Percentiles rank a stretch among this genome's conserved stretches.
phyloP scores from a whole-genome alignment of 2,329 filamentous ascomycete species.

The Cladophialophora chaetospira region DNA sequence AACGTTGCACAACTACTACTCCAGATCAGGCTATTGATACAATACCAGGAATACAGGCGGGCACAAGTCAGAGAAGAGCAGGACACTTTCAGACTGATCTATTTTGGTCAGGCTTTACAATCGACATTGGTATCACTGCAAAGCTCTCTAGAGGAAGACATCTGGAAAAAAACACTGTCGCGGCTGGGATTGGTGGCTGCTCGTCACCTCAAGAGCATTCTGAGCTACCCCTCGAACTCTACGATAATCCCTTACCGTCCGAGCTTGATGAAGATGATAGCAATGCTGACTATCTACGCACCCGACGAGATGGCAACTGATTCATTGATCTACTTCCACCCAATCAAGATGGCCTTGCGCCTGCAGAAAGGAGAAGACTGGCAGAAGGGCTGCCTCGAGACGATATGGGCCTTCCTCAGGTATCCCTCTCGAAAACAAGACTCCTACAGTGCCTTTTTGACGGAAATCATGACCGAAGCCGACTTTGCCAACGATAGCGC shows the following conservation, averaged over 20 bases:
- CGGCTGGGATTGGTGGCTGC: constrained; percentile 17
- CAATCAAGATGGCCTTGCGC: constrained; percentile 11
- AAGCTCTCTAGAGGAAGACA: neutral
- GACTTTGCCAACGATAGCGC: constrained; percentile 13
- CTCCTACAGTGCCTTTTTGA: constrained; percentile 22
- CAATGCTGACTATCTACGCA: constrained; percentile 45
- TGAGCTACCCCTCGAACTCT: neutral
- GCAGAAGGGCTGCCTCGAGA: constrained; percentile 6
- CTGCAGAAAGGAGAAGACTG: constrained; percentile 6
- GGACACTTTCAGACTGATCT: constrained; percentile 46
- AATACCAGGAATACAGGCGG: constrained; percentile 51
- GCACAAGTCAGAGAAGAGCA: constrained; percentile 43
- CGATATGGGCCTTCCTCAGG: constrained; percentile 19
- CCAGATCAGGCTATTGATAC: constrained; percentile 66
- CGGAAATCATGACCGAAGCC: constrained; percentile 15
- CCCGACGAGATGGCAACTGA: constrained; percentile 36
- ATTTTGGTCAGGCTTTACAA: constrained; percentile 46
- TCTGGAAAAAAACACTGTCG: constrained; percentile 15
- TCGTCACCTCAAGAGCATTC: constrained; percentile 22
- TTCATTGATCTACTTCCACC: constrained; percentile 19
- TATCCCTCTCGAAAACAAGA: constrained; percentile 5
- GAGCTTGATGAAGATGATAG: constrained; percentile 20
- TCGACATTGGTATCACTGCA: constrained; percentile 7
- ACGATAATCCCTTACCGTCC: constrained; percentile 13
- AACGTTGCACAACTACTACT: constrained; percentile 45